Percentiles rank a stretch among this genome's conserved stretches.
Evolutionary conservation across 2,329 filamentous ascomycete genomes (phyloP).

Genomic region (Colletotrichum gigasporum): DNA sequence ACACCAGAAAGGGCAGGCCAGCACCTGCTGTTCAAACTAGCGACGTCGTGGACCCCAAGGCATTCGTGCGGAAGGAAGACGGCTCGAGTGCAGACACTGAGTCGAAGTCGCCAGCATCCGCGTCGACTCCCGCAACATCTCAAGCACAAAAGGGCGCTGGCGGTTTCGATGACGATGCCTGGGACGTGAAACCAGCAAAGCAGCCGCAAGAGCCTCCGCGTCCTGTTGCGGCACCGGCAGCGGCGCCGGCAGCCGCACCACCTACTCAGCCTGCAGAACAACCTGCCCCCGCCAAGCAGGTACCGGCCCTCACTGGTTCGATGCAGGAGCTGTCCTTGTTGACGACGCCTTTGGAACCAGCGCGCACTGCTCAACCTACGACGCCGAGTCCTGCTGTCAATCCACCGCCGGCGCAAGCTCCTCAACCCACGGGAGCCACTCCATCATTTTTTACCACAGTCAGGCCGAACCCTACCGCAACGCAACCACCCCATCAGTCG

Average conservation of each 20-base stretch:
- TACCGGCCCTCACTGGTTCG: constrained; percentile 71
- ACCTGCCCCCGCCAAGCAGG: constrained; percentile 42
- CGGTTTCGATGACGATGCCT: constrained; percentile 96
- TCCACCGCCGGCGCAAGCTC: constrained; percentile 45
- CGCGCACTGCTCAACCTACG: constrained; percentile 39
- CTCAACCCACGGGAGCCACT: constrained; percentile 62
- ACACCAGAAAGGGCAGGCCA: constrained; percentile 91
- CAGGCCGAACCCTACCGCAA: constrained; percentile 27
- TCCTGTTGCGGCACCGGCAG: constrained; percentile 43
- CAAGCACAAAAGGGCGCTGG: constrained; percentile 37
- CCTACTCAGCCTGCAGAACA: constrained; percentile 37
- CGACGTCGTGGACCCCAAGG: constrained; percentile 88
- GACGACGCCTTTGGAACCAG: constrained; percentile 61
- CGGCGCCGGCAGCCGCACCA: constrained; percentile 48
- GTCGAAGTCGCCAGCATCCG: constrained; percentile 17
- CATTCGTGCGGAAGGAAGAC: constrained; percentile 74
- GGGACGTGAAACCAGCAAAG: constrained; percentile 90
- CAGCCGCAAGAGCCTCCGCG: constrained; percentile 53
- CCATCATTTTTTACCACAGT: constrained; percentile 65
- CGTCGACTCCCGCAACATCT: not conserved
- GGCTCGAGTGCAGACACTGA: constrained; percentile 46
- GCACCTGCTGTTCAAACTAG: constrained; percentile 86
- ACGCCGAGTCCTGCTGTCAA: constrained; percentile 41
- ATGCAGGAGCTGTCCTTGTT: constrained; percentile 67
- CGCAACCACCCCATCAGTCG: constrained; percentile 16